Base-by-base conservation (phyloP, 352 stramenopile species). In the Phytophthora pistaciae region DNA sequence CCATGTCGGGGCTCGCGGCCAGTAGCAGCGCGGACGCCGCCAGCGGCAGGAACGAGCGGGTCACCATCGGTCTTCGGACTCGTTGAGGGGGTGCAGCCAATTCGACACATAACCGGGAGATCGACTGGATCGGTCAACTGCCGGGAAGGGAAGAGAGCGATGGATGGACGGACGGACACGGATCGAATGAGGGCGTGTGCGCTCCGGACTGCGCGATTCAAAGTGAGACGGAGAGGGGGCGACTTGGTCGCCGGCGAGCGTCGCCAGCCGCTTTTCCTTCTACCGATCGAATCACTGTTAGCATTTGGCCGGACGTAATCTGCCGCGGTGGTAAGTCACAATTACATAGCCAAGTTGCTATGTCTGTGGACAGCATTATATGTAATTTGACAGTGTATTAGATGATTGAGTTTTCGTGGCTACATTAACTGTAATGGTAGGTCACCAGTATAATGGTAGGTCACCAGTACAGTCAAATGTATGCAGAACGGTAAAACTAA, bases 171-270 rank as follows among this genome's bases (percentile, higher is more conserved):
- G 36, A n/a, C 36, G 66, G 60, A 61, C 14, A 27, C 42, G n/a
- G 23, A 53, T 36, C 20, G 36, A 44, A 13, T 13, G 36, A 18
- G 36, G 4, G 36, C 29, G 36, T 44, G 36, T 60, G 69, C 14
- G 20, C 56, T 52, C 20, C 3, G 53, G 27, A 14, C 68, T 63
- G 64, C 64, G 56, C 58, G 77, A 67, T 58, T 55, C 18, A 70
- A 74, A 80, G 50, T 77, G 73, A 80, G 54, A 64, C 36, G 29
- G 49, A 56, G 21, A 52, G 42, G 18, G 36, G 40, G 42, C 42
- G 42, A 49, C 42, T 49, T 18, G 14, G 14, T 48, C 16, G 42
- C 6, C 10, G 38, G 38, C 38, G 38, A 44, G 14, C 38, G 10
- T 53, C 60, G 25, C 50, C 25, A 33, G 50, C 36, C 20, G 48